phyloP scores from a whole-genome alignment of 768 basidiomycete species.

The Suillus variegatus region DNA sequence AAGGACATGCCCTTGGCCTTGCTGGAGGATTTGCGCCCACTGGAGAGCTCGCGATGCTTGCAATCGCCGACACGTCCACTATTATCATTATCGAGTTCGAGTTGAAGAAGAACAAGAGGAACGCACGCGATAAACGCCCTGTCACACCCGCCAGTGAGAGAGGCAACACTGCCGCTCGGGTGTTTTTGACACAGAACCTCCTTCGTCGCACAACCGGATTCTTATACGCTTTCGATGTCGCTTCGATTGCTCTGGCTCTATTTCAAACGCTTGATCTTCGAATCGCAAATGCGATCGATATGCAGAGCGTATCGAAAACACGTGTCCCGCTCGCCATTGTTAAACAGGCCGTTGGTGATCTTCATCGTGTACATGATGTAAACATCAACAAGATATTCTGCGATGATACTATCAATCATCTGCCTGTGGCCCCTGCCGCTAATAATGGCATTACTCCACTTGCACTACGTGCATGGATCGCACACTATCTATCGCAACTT shows the following conservation, averaged over 20 bases:
- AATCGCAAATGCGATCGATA: constrained; percentile 33
- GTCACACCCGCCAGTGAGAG: constrained; percentile 12
- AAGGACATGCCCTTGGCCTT: constrained; percentile 34
- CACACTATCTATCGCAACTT: constrained; percentile 31
- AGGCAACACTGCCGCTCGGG: constrained; percentile 16
- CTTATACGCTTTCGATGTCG: constrained; percentile 34
- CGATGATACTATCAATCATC: neutral
- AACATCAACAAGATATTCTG: constrained; percentile 23
- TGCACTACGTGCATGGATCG: constrained; percentile 33
- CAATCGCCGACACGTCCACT: constrained; percentile 27
- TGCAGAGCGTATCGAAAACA: constrained; percentile 23
- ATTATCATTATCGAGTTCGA: constrained; percentile 29
- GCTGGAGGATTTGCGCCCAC: constrained; percentile 22
- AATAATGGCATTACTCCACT: constrained; percentile 18
- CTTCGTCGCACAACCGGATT: constrained; percentile 28
- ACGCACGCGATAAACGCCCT: constrained; percentile 30
- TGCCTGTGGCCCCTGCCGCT: neutral
- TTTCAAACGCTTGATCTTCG: constrained; percentile 34
- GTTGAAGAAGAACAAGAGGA: constrained; percentile 32
- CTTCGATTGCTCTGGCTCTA: constrained; percentile 28
- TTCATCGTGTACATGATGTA: constrained; percentile 2
- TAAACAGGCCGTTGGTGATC: constrained; percentile 12
- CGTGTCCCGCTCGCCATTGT: constrained; percentile 25
- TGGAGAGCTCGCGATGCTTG: constrained; percentile 26
- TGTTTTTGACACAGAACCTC: constrained; percentile 31